Evolutionary conservation across 148 eudicot genomes (phyloP).

Genomic region (Limonium bicolor): DNA sequence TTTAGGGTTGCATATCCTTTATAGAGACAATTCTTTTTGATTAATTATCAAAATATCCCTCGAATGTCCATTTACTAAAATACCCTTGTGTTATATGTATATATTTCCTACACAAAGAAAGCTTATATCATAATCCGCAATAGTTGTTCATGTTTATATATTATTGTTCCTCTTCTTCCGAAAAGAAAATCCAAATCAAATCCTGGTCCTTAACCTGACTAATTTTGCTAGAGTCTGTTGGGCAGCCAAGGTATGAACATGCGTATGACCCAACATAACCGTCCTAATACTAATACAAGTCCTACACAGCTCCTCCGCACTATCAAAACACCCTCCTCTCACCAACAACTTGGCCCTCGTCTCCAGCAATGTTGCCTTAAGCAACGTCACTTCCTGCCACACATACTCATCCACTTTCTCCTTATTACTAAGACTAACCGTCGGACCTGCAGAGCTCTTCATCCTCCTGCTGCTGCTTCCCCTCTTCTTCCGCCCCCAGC

Average conservation of each 20-base stretch:
- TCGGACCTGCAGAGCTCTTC: no score
- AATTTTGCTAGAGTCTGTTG: constrained; percentile 84
- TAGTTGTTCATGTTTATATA: no score
- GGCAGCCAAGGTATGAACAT: constrained; percentile 72
- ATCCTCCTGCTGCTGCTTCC: constrained; percentile 1
- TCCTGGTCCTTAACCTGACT: constrained; percentile 73
- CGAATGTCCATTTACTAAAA: no score
- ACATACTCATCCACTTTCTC: constrained; percentile 76
- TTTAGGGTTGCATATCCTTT: no score
- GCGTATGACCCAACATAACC: constrained; percentile 79
- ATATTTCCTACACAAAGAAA: no score
- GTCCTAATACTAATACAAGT: constrained; percentile 86
- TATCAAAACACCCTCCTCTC: constrained; percentile 65
- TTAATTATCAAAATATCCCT: no score
- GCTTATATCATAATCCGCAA: no score
- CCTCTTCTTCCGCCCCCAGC: constrained; percentile 62
- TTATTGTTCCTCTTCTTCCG: no score
- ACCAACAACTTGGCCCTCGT: constrained; percentile 67
- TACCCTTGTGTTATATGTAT: no score
- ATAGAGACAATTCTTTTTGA: no score
- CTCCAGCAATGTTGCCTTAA: constrained; percentile 78
- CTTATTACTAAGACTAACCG: no score
- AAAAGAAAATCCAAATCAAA: constrained; percentile 7
- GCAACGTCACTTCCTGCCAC: constrained; percentile 81
- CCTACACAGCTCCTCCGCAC: constrained; percentile 77